Evolutionary conservation across 768 basidiomycete genomes (phyloP).

Genomic region (Russula olivacea): DNA sequence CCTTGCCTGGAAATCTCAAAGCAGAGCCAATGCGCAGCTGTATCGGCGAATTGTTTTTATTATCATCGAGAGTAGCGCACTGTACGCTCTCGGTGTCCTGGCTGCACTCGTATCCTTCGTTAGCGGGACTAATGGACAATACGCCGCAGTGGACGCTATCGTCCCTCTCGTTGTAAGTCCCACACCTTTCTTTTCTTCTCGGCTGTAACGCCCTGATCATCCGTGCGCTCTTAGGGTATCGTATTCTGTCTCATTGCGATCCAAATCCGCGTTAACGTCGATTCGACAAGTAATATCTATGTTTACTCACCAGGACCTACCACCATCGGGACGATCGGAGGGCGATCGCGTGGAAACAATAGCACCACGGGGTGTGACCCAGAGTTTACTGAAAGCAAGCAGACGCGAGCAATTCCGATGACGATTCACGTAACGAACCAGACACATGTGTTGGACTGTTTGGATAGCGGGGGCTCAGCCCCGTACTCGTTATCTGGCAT

Average conservation of each 20-base stretch:
- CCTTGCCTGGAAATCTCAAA: neutral
- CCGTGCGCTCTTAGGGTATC: neutral
- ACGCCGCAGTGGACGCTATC: constrained; percentile 5
- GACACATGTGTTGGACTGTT: neutral
- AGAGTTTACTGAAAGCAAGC: neutral
- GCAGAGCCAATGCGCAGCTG: too few relatives aligned
- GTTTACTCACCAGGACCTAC: neutral
- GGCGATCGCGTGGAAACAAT: neutral
- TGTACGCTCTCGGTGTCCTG: neutral
- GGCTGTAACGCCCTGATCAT: neutral
- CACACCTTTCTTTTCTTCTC: neutral
- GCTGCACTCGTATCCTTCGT: constrained; percentile 2
- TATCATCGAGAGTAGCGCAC: constrained; percentile 10
- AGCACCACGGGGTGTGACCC: neutral
- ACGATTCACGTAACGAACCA: neutral
- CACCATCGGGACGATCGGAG: neutral
- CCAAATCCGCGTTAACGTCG: constrained; percentile 9
- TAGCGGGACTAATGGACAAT: neutral
- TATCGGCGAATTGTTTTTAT: constrained; percentile 1
- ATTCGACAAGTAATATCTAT: neutral
- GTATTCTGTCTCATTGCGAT: constrained; percentile 12
- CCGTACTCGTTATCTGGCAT: neutral
- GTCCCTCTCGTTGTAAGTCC: constrained; percentile 7
- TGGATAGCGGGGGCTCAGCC: neutral
- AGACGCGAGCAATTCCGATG: neutral